Evolutionary conservation across 805 yeast species (phyloP), one percentile per base, ranked within the genome.

Genomic region (Candida chauliodis): DNA sequence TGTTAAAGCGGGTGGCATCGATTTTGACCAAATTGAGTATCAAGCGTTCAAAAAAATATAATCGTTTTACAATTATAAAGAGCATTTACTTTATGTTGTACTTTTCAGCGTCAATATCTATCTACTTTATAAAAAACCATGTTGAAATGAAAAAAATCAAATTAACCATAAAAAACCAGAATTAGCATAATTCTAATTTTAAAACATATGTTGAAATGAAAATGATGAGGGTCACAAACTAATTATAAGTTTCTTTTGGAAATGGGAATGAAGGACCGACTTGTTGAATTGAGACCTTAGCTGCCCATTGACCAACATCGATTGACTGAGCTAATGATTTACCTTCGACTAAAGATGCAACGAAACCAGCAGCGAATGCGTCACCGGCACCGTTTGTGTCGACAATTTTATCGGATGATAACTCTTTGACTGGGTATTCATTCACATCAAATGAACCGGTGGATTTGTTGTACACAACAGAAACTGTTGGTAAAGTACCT

Each of bases 321-420:
- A 91, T 74, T 29, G 80, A 71, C 49, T 75, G 71, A 17, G 67
- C 68, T 41, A 88, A 59, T 20, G 75, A 51, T 61, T 84, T 79
- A 48, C 81, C 87, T 63, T 81, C 69, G 40, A 88, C 95, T 49
- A 90, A 69, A 42, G 90, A 93, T 45, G 96, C 95, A 47, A 89
- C 66, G 64, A 91, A 90, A 42, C 98, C 98, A 55, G 93, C 95
- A 40, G 97, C 98, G 59, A 91, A 91, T 10, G 97, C 96, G 61
- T 91, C 97, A 65, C 98, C 98, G 33, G 98, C 98, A 71, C 99
- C 99, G 71, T 91, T 93, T 56, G 98, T 87, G 72, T 93, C 99
- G 42, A 75, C 81, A 44, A 93, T 75, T 64, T 82, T 73, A 32
- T 74, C 65, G 31, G 77, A 52, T 29, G 76, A 84, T 56, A 93